These are phyloP conservation scores for Nannizzia gypsea DNA, from an alignment of 2,329 filamentous ascomycete genomes.

Conservation along the genomic window DNA sequence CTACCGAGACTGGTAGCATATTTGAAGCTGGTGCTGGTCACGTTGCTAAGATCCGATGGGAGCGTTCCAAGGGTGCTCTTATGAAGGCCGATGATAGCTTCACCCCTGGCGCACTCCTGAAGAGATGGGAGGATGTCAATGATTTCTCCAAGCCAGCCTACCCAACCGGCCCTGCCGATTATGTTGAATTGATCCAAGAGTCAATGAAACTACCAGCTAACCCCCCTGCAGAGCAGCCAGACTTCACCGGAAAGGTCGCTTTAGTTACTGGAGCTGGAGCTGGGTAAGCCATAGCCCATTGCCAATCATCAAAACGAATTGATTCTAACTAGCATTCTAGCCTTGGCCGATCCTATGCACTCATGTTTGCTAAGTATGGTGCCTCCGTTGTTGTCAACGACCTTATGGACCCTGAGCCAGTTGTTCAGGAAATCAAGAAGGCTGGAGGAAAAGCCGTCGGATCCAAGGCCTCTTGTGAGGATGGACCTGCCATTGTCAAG, in stretches of 20 bases:
- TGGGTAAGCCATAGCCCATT: conserved; percentile 41
- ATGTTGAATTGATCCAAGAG: conserved; percentile 72
- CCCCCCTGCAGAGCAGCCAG: conserved; percentile 58
- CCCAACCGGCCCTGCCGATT: conserved; percentile 75
- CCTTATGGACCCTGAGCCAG: conserved; percentile 77
- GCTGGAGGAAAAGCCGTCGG: conserved; percentile 79
- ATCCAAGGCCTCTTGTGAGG: conserved; percentile 86
- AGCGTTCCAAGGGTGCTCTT: conserved; percentile 77
- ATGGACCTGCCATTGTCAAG: conserved; percentile 85
- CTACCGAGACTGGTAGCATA: conserved; percentile 70
- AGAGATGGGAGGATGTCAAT: conserved; percentile 77
- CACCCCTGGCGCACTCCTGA: conserved; percentile 75
- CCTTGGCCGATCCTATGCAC: conserved; percentile 79
- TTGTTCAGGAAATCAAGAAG: conserved; percentile 86
- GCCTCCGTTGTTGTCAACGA: conserved; percentile 91
- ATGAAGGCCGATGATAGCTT: conserved; percentile 80
- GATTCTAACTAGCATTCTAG: conserved; percentile 32
- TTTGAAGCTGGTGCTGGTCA: conserved; percentile 92
- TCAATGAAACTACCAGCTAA: conserved; percentile 66
- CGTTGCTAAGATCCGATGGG: conserved; percentile 87
- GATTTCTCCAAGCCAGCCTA: conserved; percentile 79
- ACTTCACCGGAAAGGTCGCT: conserved; percentile 75
- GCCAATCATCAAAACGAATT: background rate
- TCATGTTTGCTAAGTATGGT: conserved; percentile 75
- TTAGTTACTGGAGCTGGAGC: conserved; percentile 80